Evolutionary conservation across 1,284 basidiomycete genomes (phyloP), one percentile per base, ranked within the genome.

Genomic region (Heterobasidion annosum): DNA sequence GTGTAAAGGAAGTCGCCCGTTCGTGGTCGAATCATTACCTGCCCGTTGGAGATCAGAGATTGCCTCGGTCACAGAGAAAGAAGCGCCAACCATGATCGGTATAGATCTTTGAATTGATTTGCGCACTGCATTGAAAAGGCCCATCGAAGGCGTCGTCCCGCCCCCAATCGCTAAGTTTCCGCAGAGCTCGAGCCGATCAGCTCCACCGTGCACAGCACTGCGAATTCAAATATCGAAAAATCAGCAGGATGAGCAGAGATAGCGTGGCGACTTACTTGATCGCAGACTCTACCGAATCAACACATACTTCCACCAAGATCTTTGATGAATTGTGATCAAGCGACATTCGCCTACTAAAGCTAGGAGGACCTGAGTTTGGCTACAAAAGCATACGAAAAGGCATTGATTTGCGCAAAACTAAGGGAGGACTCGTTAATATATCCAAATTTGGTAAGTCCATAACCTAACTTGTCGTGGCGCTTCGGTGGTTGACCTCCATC

Each of bases 1-100:
- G 81, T 75, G 64, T 91, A 93, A 4, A 83, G 64, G 65, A 93
- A 92, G 64, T 90, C 87, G 0, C 90, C 90, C 3, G 75, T 73
- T 15, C 90, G 76, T 8, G 88, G 88, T 35, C 90, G 81, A 58
- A 93, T 73, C 88, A 93, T 91, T 15, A 74, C 77, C 89, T 91
- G 34, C 8, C 16, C 25, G 25, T 25, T 25, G 25, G 25, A 25
- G 25, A 25, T 15, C 19, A 9, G 34, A 7, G n/a, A 50, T 50
- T 18, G 16, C 15, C 10, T 13, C 34, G 34, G 9, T 8, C 9
- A 40, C 10, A 4, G 33, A 52, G 16, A 32, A 34, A 33, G 16
- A 50, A 10, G n/a, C 40, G 15, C 12, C 12, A 7, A 84, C 90
- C 88, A 92, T 89, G 56, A 90, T 75, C 1, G 81, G 79, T 12